These are phyloP conservation scores for Hapsidospora chrysogenum DNA, from an alignment of 495 filamentous ascomycete genomes.

Conservation along the genomic window DNA sequence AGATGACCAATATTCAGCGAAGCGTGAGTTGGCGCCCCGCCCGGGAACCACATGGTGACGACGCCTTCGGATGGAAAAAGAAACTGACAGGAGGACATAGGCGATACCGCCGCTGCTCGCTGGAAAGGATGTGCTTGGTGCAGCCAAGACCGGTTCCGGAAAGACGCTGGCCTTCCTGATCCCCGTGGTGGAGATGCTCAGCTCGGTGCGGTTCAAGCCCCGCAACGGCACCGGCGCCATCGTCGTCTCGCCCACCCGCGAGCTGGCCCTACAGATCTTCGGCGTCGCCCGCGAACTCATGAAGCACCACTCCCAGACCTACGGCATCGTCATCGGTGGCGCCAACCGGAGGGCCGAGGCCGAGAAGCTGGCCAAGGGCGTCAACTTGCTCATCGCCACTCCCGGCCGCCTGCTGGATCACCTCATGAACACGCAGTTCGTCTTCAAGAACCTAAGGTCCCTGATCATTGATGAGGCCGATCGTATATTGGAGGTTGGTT, in stretches of 20 bases:
- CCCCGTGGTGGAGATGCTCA: slow-evolving; percentile 87
- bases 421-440: slow-evolving; percentile 82
- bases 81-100: not conserved
- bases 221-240: slow-evolving; percentile 70
- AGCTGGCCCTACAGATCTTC: slow-evolving; percentile 91
- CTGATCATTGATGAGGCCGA: slow-evolving; percentile 89
- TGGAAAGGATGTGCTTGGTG: slow-evolving; percentile 73
- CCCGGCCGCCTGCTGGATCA: slow-evolving; percentile 89
- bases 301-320: slow-evolving; percentile 61
- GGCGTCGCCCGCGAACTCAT: slow-evolving; percentile 87
- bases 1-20: slow-evolving; percentile 91
- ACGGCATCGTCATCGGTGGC: slow-evolving; percentile 90
- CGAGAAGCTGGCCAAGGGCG: slow-evolving; percentile 84
- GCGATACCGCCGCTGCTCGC: slow-evolving; percentile 4
- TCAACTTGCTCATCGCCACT: slow-evolving; percentile 87
- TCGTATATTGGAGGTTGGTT: slow-evolving; percentile 88
- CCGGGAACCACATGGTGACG: not conserved
- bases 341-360: slow-evolving; percentile 84
- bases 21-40: slow-evolving; percentile 21
- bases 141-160: slow-evolving; percentile 90
- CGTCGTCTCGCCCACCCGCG: slow-evolving; percentile 74
- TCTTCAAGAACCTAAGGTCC: slow-evolving; percentile 83
- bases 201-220: slow-evolving; percentile 67
- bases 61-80: not conserved
- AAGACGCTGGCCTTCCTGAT: slow-evolving; percentile 95